Evolutionary conservation across 768 basidiomycete species (phyloP).

Genomic region (Leucosporidium creatinivorum): DNA sequence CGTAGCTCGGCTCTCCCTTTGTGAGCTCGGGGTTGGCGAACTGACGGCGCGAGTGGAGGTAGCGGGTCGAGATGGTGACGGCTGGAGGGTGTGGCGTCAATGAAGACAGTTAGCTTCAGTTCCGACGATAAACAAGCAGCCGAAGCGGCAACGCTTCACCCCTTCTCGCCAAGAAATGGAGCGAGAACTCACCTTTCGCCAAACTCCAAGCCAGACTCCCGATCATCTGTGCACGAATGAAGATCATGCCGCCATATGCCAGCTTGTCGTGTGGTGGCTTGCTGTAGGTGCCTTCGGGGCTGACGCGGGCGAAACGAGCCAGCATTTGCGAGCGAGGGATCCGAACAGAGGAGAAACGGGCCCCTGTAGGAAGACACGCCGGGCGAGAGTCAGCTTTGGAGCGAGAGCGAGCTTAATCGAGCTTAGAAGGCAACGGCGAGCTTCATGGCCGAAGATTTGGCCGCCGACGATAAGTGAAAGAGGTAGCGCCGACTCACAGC

Average conservation of each 20-base stretch:
- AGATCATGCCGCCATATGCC: conserved; percentile 42
- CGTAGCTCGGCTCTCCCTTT: conserved; percentile 43
- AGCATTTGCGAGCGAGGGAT: conserved; percentile 56
- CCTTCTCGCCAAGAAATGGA: too few relatives aligned
- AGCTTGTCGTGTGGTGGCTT: conserved; percentile 65
- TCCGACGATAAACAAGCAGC: too few relatives aligned
- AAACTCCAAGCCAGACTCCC: conserved; percentile 56
- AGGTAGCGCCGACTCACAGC: conserved; percentile 5
- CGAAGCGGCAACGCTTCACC: too few relatives aligned
- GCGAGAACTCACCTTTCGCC: conserved; percentile 52
- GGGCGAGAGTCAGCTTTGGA: too few relatives aligned
- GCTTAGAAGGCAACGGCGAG: too few relatives aligned
- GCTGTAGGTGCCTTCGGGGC: conserved; percentile 57
- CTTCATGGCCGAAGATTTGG: too few relatives aligned
- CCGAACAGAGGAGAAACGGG: conserved; percentile 43
- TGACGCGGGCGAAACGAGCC: conserved; percentile 63
- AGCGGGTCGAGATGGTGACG: conserved; percentile 61
- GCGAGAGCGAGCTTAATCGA: too few relatives aligned
- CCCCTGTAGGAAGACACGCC: conserved; percentile 15
- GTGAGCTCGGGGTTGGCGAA: conserved; percentile 43
- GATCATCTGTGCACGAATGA: conserved; percentile 49
- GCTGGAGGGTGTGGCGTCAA: conserved; percentile 39
- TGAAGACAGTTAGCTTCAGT: too few relatives aligned
- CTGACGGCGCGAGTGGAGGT: conserved; percentile 65
- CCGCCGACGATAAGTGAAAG: too few relatives aligned